Percentiles rank a stretch among this genome's conserved stretches.
These are phyloP conservation scores for Pelargonium cotyledonis DNA, from an alignment of 441 rosid genomes.

Conservation along the genomic window DNA sequence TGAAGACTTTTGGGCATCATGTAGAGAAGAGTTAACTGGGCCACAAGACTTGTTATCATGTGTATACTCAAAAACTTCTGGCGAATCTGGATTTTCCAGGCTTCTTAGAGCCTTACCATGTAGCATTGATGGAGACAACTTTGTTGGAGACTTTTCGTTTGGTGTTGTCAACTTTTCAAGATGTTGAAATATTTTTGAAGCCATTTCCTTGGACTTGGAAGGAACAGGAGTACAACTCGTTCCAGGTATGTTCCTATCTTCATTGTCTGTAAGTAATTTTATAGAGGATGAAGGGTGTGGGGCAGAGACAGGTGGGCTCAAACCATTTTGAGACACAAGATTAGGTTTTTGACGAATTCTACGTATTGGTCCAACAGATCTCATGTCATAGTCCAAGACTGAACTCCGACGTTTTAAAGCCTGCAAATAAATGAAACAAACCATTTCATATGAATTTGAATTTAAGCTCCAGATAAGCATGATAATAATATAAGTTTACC, in stretches of 20 bases:
- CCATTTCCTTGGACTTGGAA: conserved; percentile 70
- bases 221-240: conserved; percentile 48
- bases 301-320: conserved; percentile 37
- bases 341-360: conserved; percentile 87
- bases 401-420: conserved; percentile 71
- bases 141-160: conserved; percentile 65
- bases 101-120: conserved; percentile 75
- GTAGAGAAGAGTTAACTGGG: conserved; percentile 14
- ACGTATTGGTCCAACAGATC: conserved; percentile 77
- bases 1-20: conserved; percentile 26
- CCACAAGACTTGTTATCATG: conserved; percentile 31
- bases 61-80: conserved; percentile 40
- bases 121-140: conserved; percentile 72
- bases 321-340: conserved; percentile 39
- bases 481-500: conserved; percentile 28
- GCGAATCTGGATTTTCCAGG: conserved; percentile 54
- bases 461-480: neutral
- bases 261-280: conserved; percentile 34
- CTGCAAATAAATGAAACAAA: conserved; percentile 36
- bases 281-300: conserved; percentile 26
- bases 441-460: neutral
- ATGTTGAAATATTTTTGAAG: conserved; percentile 71
- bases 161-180: conserved; percentile 65
- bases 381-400: conserved; percentile 65
- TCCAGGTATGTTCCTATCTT: conserved; percentile 30